A percentile compares a stretch with the other conserved stretches of the same genome.
Evolutionary conservation across 2,329 filamentous ascomycete genomes (phyloP).

Genomic region (Diaporthe batatas): DNA sequence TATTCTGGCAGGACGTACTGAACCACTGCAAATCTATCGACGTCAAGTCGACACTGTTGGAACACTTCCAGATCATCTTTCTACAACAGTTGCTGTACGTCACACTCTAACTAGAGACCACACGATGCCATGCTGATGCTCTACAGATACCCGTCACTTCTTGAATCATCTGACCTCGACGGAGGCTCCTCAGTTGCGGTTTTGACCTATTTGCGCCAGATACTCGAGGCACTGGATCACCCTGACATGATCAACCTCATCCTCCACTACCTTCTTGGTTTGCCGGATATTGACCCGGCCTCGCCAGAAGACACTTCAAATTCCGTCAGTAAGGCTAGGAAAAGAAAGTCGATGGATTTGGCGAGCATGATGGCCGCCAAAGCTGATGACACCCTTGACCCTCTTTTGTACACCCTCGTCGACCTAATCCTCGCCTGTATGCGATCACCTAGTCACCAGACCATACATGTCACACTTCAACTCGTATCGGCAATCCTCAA

Average conservation of each 20-base stretch:
- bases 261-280: conserved; percentile 88
- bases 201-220: conserved; percentile 90
- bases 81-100: conserved; percentile 90
- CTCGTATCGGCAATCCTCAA: conserved; percentile 88
- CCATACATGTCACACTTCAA: conserved; percentile 88
- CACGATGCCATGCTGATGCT: conserved; percentile 35
- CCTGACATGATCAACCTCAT: conserved; percentile 95
- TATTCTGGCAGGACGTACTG: conserved; percentile 98
- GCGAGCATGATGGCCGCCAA: conserved; percentile 83
- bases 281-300: conserved; percentile 70
- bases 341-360: conserved; percentile 90
- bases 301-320: conserved; percentile 58
- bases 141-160: conserved; percentile 87
- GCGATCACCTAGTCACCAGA: conserved; percentile 86
- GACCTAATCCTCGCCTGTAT: conserved; percentile 91
- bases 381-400: conserved; percentile 80
- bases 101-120: background rate
- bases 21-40: conserved; percentile 94
- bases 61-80: conserved; percentile 98
- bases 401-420: conserved; percentile 91
- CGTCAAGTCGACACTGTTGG: conserved; percentile 91
- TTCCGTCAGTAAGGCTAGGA: conserved; percentile 76
- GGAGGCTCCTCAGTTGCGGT: conserved; percentile 97
- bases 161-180: conserved; percentile 97
- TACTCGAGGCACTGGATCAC: conserved; percentile 91